Percentiles rank a stretch among this genome's conserved stretches.
Evolutionary conservation across 2,329 filamentous ascomycete genomes (phyloP).

Genomic region (Penicillium sp.): DNA sequence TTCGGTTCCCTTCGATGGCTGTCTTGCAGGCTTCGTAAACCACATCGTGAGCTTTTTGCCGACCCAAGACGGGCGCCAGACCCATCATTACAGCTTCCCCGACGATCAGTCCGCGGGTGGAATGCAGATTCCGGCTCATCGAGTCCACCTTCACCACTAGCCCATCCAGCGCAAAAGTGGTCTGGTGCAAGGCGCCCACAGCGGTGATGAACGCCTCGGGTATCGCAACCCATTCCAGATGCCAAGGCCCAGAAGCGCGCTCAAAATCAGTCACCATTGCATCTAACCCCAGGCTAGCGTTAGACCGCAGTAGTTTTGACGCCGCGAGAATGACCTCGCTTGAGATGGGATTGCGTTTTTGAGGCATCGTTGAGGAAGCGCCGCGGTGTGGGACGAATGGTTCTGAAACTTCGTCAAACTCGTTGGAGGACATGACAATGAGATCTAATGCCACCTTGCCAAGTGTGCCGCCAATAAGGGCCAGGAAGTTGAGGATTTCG

Average conservation of each 20-base stretch:
- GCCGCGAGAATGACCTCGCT: slow-evolving; percentile 61
- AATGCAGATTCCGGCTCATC: slow-evolving; percentile 58
- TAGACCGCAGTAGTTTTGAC: slow-evolving; percentile 58
- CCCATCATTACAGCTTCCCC: slow-evolving; percentile 66
- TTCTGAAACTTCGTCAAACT: slow-evolving; percentile 59
- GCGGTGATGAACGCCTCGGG: slow-evolving; percentile 60
- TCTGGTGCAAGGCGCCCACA: slow-evolving; percentile 60
- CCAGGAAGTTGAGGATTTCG: slow-evolving; percentile 59
- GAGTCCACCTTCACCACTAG: slow-evolving; percentile 56
- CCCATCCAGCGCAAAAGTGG: slow-evolving; percentile 58
- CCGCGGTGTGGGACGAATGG: slow-evolving; percentile 61
- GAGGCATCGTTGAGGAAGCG: slow-evolving; percentile 62
- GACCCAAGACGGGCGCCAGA: slow-evolving; percentile 57
- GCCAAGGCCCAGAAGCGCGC: slow-evolving; percentile 63
- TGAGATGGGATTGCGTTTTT: slow-evolving; percentile 64
- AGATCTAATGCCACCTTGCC: slow-evolving; percentile 62
- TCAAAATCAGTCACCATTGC: slow-evolving; percentile 64
- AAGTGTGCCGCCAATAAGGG: slow-evolving; percentile 57
- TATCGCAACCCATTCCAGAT: slow-evolving; percentile 62
- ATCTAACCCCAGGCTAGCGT: slow-evolving; percentile 59
- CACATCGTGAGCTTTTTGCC: slow-evolving; percentile 60
- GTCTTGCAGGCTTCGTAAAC: slow-evolving; percentile 61
- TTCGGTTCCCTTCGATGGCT: slow-evolving; percentile 51
- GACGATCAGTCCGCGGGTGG: slow-evolving; percentile 59
- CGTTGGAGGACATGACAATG: slow-evolving; percentile 63